Percentiles rank a stretch among this genome's conserved stretches.
phyloP scores from a whole-genome alignment of 2,329 filamentous ascomycete species.

The Sordariomycetes sp. region DNA sequence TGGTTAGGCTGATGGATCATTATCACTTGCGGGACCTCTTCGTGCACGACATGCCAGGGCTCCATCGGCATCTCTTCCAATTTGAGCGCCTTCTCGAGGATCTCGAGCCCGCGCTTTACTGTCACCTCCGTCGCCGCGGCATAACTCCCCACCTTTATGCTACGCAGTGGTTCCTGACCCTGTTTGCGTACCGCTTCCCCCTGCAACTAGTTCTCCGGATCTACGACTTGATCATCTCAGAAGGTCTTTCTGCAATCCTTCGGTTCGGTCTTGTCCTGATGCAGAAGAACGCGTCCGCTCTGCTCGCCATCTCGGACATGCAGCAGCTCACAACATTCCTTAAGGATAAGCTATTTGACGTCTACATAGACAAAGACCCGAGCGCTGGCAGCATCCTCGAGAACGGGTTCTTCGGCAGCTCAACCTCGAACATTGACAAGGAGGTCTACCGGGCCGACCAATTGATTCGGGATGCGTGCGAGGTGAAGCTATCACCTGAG shows the following conservation, averaged over 20 bases:
- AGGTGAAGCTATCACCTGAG: slow-evolving; percentile 74
- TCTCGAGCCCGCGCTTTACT: slow-evolving; percentile 86
- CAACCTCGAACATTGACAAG: slow-evolving; percentile 80
- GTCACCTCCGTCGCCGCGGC: slow-evolving; percentile 77
- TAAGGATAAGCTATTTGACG: slow-evolving; percentile 90
- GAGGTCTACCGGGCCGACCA: slow-evolving; percentile 93
- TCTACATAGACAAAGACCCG: slow-evolving; percentile 90
- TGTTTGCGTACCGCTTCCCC: slow-evolving; percentile 98
- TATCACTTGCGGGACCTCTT: slow-evolving; percentile 91
- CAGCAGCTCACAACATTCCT: slow-evolving; percentile 76
- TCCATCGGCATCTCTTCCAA: slow-evolving; percentile 88
- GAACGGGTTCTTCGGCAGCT: slow-evolving; percentile 93
- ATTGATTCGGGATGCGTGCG: slow-evolving; percentile 85
- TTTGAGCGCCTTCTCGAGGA: slow-evolving; percentile 94
- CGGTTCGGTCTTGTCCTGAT: slow-evolving; percentile 93
- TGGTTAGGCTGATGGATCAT: slow-evolving; percentile 93
- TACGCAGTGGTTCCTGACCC: slow-evolving; percentile 96
- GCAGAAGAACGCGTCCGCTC: slow-evolving; percentile 75
- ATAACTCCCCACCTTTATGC: slow-evolving; percentile 91
- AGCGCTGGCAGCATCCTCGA: slow-evolving; percentile 90
- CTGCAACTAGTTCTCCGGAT: slow-evolving; percentile 92
- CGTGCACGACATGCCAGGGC: slow-evolving; percentile 87
- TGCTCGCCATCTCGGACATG: slow-evolving; percentile 88
- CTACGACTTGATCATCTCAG: slow-evolving; percentile 89
- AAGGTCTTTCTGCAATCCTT: slow-evolving; percentile 85